A percentile compares a stretch with the other conserved stretches of the same genome.
Evolutionary conservation across 768 basidiomycete genomes (phyloP).

Genomic region (Trametes maxima): DNA sequence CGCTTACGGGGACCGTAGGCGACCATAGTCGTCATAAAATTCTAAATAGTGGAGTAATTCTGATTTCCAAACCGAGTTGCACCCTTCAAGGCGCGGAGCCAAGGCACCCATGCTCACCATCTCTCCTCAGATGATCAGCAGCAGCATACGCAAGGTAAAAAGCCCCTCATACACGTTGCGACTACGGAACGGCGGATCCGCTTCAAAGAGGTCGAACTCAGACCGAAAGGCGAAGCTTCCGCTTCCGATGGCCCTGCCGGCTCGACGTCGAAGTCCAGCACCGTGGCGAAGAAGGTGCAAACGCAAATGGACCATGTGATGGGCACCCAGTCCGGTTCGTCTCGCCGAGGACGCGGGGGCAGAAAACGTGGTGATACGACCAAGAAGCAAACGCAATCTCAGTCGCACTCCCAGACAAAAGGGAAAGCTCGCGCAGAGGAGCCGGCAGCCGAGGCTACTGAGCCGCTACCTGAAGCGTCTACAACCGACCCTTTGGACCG

Average conservation of each 20-base stretch:
- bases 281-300: conserved; percentile 18
- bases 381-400: neutral
- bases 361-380: conserved; percentile 17
- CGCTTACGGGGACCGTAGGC: too few relatives aligned
- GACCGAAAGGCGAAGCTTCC: conserved; percentile 8
- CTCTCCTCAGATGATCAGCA: conserved; percentile 37
- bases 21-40: too few relatives aligned
- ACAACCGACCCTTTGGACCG: neutral
- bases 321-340: conserved; percentile 12
- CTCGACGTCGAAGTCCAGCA: conserved; percentile 13
- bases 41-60: too few relatives aligned
- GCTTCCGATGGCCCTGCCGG: neutral
- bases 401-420: neutral
- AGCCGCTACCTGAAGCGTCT: neutral
- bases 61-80: too few relatives aligned
- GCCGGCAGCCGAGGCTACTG: neutral
- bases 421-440: conserved; percentile 5
- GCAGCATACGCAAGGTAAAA: conserved; percentile 47
- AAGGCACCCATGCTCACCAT: conserved; percentile 13
- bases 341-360: conserved; percentile 20
- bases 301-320: conserved; percentile 21
- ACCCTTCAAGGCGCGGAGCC: too few relatives aligned
- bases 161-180: conserved; percentile 55
- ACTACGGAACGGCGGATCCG: conserved; percentile 67
- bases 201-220: conserved; percentile 71